Evolutionary conservation across 768 basidiomycete species (phyloP).

Genomic region (Trametes meyenii): DNA sequence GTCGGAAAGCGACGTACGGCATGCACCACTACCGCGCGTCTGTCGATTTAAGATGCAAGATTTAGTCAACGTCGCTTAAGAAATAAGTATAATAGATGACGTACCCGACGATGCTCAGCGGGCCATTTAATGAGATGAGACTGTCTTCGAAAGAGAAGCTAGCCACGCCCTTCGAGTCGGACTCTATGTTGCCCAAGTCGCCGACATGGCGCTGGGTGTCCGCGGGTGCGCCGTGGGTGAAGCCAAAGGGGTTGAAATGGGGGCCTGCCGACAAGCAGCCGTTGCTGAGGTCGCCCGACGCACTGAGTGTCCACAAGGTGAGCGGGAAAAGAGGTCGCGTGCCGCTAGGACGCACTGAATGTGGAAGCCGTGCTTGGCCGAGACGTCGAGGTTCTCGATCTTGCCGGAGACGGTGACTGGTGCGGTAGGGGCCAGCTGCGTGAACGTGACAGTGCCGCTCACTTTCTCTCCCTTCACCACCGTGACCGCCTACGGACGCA

Average conservation of each 20-base stretch:
- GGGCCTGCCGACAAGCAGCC: conserved; percentile 71
- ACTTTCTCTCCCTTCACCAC: conserved; percentile 68
- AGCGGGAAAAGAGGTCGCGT: not conserved
- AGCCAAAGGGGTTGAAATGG: conserved; percentile 76
- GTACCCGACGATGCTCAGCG: conserved; percentile 70
- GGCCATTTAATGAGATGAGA: conserved; percentile 68
- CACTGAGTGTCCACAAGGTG: not conserved
- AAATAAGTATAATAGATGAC: conserved; percentile 21
- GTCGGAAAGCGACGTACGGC: conserved; percentile 43
- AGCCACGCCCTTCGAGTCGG: conserved; percentile 60
- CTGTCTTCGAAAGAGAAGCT: conserved; percentile 59
- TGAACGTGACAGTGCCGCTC: conserved; percentile 66
- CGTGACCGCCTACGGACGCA: conserved; percentile 50
- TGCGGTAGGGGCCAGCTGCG: conserved; percentile 50
- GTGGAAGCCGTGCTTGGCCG: conserved; percentile 73
- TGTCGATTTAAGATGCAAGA: conserved; percentile 26
- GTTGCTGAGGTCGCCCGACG: conserved; percentile 62
- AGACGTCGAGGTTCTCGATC: conserved; percentile 60
- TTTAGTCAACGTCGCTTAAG: not conserved
- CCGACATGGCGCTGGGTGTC: conserved; percentile 69
- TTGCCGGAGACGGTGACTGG: conserved; percentile 66
- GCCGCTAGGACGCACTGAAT: conserved; percentile 59
- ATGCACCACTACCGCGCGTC: conserved; percentile 77
- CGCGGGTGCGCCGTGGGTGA: conserved; percentile 65
- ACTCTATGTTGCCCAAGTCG: conserved; percentile 73